A percentile compares a stretch with the other conserved stretches of the same genome.
These are phyloP conservation scores for Ogataea corticis DNA, from an alignment of 805 yeast genomes.

Conservation along the genomic window DNA sequence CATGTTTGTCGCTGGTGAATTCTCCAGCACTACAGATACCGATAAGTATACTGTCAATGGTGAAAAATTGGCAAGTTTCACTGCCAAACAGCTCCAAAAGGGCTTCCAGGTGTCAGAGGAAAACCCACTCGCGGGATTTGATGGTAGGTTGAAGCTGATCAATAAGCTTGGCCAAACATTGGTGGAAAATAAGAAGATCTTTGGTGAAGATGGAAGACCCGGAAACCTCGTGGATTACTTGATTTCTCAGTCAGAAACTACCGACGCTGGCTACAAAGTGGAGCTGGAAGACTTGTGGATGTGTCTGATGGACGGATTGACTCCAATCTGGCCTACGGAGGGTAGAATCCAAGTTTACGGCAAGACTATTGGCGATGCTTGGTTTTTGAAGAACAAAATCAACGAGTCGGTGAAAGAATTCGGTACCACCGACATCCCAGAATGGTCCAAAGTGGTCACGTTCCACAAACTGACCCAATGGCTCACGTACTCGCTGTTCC, in stretches of 20 bases:
- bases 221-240: conserved; percentile 57
- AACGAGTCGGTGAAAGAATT: conserved; percentile 19
- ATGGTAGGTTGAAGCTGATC: conserved; percentile 52
- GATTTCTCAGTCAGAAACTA: conserved; percentile 22
- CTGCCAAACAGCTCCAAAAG: conserved; percentile 35
- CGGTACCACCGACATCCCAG: conserved; percentile 29
- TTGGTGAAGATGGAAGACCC: conserved; percentile 37
- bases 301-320: conserved; percentile 54
- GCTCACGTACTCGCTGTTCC: conserved; percentile 60
- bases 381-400: conserved; percentile 45
- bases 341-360: conserved; percentile 55
- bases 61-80: conserved; percentile 36
- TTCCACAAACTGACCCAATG: conserved; percentile 70
- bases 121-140: conserved; percentile 55
- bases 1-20: conserved; percentile 51
- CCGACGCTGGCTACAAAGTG: conserved; percentile 28
- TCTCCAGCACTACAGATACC: conserved; percentile 32
- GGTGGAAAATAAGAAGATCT: conserved; percentile 38
- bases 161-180: conserved; percentile 51
- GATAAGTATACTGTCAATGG: conserved; percentile 49
- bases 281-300: conserved; percentile 54
- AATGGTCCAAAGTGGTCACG: conserved; percentile 48
- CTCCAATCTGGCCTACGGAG: conserved; percentile 59
- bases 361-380: conserved; percentile 60
- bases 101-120: conserved; percentile 49